phyloP scores from a whole-genome alignment of 805 yeast species.

The Yamadazyma phyllophila region DNA sequence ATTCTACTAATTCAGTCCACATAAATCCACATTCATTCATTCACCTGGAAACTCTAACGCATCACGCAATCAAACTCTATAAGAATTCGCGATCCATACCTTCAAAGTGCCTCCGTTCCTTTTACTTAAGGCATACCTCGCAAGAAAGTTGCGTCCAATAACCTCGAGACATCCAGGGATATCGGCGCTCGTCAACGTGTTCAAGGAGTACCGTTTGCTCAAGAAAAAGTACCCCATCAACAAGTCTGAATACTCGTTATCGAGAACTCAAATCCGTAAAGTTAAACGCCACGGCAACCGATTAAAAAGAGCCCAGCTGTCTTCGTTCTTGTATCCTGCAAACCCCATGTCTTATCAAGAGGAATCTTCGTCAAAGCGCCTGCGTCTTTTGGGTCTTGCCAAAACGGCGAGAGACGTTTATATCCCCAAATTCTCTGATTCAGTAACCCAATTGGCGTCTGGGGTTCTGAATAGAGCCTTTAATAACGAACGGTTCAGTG shows the following conservation, averaged over 20 bases:
- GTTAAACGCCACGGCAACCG: slow-evolving; percentile 20
- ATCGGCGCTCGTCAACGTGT: slow-evolving; percentile 20
- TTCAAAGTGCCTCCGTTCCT: slow-evolving; percentile 4
- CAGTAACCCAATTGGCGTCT: slow-evolving; percentile 47
- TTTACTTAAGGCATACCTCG: slow-evolving; percentile 2
- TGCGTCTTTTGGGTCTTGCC: slow-evolving; percentile 48
- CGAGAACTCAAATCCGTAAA: slow-evolving; percentile 10
- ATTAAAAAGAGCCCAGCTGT: slow-evolving; percentile 4
- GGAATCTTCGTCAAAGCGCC: slow-evolving; percentile 25
- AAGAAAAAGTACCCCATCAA: slow-evolving; percentile 17
- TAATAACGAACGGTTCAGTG: slow-evolving; percentile 26
- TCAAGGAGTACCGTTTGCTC: slow-evolving; percentile 29
- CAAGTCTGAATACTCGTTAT: slow-evolving; percentile 5
- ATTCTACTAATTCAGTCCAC: too few relatives aligned
- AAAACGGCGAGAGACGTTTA: slow-evolving; percentile 56
- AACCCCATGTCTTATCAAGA: not conserved
- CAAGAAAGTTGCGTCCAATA: slow-evolving; percentile 1
- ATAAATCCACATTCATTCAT: too few relatives aligned
- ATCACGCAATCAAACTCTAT: not conserved
- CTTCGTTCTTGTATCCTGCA: not conserved
- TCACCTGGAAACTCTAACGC: not conserved
- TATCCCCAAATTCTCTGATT: slow-evolving; percentile 49
- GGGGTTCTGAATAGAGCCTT: slow-evolving; percentile 40
- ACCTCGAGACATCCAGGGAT: slow-evolving; percentile 2
- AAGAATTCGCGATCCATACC: not conserved